phyloP scores from a whole-genome alignment of 2,329 filamentous ascomycete species.

The Claviceps spartinae region DNA sequence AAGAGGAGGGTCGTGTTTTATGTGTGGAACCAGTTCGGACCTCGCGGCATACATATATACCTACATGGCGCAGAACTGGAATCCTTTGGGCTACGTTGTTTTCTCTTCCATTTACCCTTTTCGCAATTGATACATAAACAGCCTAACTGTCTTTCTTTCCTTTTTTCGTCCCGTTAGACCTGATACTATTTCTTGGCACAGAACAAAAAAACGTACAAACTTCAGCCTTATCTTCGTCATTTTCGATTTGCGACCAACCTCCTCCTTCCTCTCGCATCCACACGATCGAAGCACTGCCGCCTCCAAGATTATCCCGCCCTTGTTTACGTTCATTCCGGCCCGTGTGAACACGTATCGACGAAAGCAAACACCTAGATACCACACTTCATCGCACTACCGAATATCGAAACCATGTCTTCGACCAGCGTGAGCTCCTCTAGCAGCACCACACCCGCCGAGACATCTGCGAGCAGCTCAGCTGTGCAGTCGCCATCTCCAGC shows the following conservation, averaged over 20 bases:
- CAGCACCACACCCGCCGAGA: background rate
- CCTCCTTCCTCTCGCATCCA: background rate
- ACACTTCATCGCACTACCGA: background rate
- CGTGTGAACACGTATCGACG: too few relatives aligned
- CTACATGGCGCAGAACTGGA: background rate
- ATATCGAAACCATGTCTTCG: background rate
- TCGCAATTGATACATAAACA: background rate
- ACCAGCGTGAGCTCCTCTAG: background rate
- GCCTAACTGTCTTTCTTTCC: background rate
- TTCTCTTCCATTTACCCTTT: background rate
- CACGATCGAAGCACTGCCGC: background rate
- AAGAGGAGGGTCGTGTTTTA: background rate
- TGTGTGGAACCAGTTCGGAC: constrained; percentile 1
- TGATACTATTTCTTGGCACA: too few relatives aligned
- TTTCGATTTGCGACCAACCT: too few relatives aligned
- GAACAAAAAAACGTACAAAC: too few relatives aligned
- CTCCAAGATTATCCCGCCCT: too few relatives aligned
- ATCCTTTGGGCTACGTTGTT: too few relatives aligned
- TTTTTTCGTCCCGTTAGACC: background rate
- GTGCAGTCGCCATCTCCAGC: constrained; percentile 19
- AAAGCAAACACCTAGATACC: background rate
- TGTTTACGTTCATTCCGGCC: too few relatives aligned
- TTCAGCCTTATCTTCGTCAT: too few relatives aligned
- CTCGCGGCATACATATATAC: background rate
- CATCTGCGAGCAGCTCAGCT: background rate